Evolutionary conservation across 768 basidiomycete species (phyloP).

Genomic region (Scleroderma bovista): DNA sequence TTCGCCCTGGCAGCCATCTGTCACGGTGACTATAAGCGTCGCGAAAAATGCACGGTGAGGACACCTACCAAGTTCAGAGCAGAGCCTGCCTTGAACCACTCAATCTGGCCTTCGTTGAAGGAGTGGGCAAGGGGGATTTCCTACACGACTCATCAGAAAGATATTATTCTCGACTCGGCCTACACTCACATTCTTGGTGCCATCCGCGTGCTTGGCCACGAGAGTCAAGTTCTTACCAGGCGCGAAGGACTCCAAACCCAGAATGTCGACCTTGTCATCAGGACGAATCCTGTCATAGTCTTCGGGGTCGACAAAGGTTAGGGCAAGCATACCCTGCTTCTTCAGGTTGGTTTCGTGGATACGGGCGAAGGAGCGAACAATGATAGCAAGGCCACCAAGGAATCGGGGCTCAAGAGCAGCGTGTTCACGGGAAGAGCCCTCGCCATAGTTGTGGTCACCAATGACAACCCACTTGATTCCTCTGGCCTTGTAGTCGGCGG

Average conservation of each 20-base stretch:
- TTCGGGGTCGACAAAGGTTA: constrained; percentile 86
- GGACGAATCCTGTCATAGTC: constrained; percentile 94
- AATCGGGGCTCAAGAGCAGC: constrained; percentile 94
- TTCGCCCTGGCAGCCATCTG: constrained; percentile 70
- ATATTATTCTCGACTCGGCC: not conserved
- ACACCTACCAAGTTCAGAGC: constrained; percentile 82
- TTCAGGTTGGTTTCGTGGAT: constrained; percentile 99
- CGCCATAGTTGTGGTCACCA: constrained; percentile 94
- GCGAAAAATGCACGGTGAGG: not conserved
- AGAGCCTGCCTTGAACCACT: constrained; percentile 98
- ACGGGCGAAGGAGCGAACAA: constrained; percentile 94
- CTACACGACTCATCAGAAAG: constrained; percentile 27
- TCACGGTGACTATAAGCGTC: constrained; percentile 6
- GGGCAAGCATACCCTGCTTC: constrained; percentile 98
- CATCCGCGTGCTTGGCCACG: constrained; percentile 77
- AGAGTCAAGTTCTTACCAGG: constrained; percentile 90
- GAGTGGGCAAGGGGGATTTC: constrained; percentile 81
- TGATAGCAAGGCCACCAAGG: constrained; percentile 93
- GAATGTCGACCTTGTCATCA: constrained; percentile 82
- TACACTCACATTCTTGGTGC: constrained; percentile 54
- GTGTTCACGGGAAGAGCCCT: constrained; percentile 97
- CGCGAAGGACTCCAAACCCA: constrained; percentile 82
- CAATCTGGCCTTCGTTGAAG: constrained; percentile 96
- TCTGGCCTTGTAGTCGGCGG: constrained; percentile 80
- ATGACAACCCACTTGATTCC: constrained; percentile 97